A percentile compares a stretch with the other conserved stretches of the same genome.
These are phyloP conservation scores for Tetrahymena malaccensis DNA, from an alignment of 73 alveolate genomes.

Conservation along the genomic window DNA sequence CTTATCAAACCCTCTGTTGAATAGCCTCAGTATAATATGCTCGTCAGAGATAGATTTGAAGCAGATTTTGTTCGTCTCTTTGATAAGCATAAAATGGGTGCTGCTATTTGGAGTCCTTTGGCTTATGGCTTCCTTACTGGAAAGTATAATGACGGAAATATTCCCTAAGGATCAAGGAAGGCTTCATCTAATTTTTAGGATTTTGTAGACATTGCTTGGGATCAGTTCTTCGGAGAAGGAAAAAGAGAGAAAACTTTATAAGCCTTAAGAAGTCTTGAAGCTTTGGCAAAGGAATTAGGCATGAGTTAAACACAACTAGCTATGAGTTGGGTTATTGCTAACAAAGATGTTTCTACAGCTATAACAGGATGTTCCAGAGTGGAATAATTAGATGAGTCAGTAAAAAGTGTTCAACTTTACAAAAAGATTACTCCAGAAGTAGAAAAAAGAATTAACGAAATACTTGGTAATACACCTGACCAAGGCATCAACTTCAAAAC, in stretches of 20 bases:
- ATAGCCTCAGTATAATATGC: slow-evolving; percentile 59
- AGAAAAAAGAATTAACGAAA: background rate
- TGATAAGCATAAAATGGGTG: slow-evolving; percentile 51
- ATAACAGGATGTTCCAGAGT: background rate
- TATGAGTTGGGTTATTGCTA: background rate
- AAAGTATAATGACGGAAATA: no score
- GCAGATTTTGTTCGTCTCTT: slow-evolving; percentile 55
- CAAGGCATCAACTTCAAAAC: background rate
- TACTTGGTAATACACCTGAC: background rate
- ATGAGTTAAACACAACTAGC: background rate
- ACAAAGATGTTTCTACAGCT: background rate
- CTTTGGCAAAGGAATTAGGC: background rate
- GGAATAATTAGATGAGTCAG: background rate
- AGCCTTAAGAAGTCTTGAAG: no score
- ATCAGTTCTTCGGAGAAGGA: no score
- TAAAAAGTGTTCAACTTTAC: background rate
- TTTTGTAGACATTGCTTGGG: no score
- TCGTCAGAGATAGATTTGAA: slow-evolving; percentile 65
- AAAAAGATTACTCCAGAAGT: background rate
- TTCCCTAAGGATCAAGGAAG: no score
- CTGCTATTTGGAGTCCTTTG: slow-evolving; percentile 61
- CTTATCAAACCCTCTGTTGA: slow-evolving; percentile 63
- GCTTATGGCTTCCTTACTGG: no score
- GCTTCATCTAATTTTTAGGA: no score
- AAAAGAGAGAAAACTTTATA: no score